phyloP scores from a whole-genome alignment of 257 asterid species.

The Misopates orontium region DNA sequence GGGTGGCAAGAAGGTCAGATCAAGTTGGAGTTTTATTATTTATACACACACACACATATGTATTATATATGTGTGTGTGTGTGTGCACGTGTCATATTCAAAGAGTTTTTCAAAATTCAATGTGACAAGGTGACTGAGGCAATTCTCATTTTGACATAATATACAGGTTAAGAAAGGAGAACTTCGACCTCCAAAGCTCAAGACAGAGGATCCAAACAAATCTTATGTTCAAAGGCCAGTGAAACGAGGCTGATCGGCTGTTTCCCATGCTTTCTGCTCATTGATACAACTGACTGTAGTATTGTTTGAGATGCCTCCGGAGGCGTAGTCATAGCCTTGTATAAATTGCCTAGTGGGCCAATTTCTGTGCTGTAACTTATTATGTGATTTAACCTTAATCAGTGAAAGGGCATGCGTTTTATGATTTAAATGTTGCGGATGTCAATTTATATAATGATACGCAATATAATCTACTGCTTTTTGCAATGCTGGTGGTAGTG shows the following conservation, averaged over 20 bases:
- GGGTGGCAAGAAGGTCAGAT: constrained; percentile 88
- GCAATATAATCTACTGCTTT: not conserved
- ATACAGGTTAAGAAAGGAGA: constrained; percentile 90
- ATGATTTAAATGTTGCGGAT: not conserved
- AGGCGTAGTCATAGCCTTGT: constrained; percentile 22
- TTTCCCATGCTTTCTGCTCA: not conserved
- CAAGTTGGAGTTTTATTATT: not conserved
- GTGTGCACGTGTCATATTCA: no score
- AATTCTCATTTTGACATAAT: not conserved
- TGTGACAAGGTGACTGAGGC: not conserved
- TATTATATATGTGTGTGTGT: not conserved
- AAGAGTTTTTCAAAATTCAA: not conserved
- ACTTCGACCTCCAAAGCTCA: constrained; percentile 94
- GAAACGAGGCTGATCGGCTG: constrained; percentile 52
- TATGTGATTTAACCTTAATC: not conserved
- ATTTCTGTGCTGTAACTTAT: constrained; percentile 14
- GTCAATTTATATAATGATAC: not conserved
- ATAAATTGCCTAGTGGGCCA: constrained; percentile 13
- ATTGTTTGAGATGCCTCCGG: constrained; percentile 21
- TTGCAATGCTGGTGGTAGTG: not conserved
- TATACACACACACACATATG: no score
- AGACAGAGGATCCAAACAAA: constrained; percentile 99
- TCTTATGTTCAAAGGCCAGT: constrained; percentile 96
- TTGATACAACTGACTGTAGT: not conserved
- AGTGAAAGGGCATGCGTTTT: constrained; percentile 13